Base-by-base conservation (phyloP, 129 eudicot species). In the Artemisia annua region DNA sequence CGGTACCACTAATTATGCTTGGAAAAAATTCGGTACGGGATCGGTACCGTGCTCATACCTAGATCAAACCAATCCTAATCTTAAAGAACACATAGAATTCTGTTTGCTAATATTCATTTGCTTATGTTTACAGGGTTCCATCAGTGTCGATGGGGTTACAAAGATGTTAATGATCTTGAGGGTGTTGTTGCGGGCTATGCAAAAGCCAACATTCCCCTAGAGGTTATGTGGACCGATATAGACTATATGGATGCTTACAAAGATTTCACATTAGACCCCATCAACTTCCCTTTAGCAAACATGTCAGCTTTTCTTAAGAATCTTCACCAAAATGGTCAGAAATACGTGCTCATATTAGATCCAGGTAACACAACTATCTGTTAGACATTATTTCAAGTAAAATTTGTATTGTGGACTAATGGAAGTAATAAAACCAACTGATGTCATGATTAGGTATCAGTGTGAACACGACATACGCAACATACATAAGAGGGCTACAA, bases 191-290 rank as follows among this genome's bases (percentile, higher is more conserved):
- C 77, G 54, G 56, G 71, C 26, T 93, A 93, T 75, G 83, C 85
- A 44, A 86, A 89, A 75, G 89, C 95, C 32, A 30, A 62, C 13
- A 93, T 93, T 48, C 97, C 92, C 11, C 69, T 90, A 7, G 98
- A 93, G 65, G 97, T 79, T 71, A 93, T 93, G 85, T 89, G 98
- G 98, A 85, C 92, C 3, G 96, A 93, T 76, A 89, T 87, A 32
- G 96, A 92, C 60, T 85, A 87, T 78, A 93, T 93, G 97, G 97
- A 93, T 77, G 92, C 72, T 48, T 90, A 66, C 66, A 93, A 89
- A 82, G 97, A 89, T 70, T 89, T 89, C 78, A 89, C 96, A n/a
- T 73, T 93, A 10, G 98, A 93, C 52, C 98, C 98, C 28, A 22
- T 85, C n/a, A n/a, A n/a, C n/a, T n/a, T n/a, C n/a, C n/a, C n/a